These are phyloP conservation scores for Sarocladiaceae sp. DNA, from an alignment of 2,329 filamentous ascomycete genomes.

Conservation along the genomic window DNA sequence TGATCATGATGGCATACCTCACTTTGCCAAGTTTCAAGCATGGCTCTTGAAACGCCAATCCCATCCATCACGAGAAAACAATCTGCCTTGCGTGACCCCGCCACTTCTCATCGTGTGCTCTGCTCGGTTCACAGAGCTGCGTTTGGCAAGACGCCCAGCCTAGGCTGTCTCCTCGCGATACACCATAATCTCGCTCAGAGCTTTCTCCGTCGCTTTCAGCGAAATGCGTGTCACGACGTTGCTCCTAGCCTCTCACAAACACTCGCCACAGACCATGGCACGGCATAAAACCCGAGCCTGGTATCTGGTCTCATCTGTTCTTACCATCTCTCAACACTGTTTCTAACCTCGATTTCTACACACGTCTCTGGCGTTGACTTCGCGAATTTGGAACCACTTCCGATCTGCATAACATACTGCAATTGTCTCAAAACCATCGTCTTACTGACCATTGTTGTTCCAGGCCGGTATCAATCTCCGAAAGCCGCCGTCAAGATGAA, in stretches of 20 bases:
- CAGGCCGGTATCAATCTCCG: no score
- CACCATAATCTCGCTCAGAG: slow-evolving; percentile 7
- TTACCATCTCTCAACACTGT: neutral
- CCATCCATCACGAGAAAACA: neutral
- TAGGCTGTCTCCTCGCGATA: neutral
- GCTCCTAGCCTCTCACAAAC: neutral
- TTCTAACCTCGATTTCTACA: neutral
- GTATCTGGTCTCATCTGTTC: neutral
- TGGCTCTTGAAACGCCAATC: neutral
- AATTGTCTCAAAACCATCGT: no score
- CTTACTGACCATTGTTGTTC: no score
- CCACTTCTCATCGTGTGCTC: neutral
- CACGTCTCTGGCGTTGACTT: neutral
- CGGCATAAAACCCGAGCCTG: neutral
- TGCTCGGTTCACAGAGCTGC: neutral
- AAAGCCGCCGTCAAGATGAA: slow-evolving; percentile 49
- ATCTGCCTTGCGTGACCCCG: neutral
- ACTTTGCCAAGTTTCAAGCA: no score
- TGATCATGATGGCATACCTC: slow-evolving; percentile 3
- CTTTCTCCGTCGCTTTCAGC: neutral
- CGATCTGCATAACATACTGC: no score
- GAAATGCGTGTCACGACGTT: neutral
- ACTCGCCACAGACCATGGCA: neutral
- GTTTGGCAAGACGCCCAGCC: slow-evolving; percentile 5
- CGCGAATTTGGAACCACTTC: neutral